Base-by-base conservation (phyloP, 345 rosid species). In the Lepidium sativum region DNA sequence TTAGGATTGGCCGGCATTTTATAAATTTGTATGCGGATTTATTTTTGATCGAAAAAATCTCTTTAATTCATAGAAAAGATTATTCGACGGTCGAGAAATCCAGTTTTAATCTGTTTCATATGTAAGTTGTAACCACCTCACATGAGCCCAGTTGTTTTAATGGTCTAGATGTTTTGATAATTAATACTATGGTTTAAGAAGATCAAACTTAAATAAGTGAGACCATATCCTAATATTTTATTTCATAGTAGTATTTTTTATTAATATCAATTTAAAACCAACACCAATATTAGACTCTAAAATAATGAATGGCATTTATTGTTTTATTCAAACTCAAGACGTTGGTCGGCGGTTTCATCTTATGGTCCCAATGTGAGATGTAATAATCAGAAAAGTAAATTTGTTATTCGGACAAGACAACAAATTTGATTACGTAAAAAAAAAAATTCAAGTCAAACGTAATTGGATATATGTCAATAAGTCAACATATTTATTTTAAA, bases 321-420 rank as follows among this genome's bases (percentile, higher is more conserved):
- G 20, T 35, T 35, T 32, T 8, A 45, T 25, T 47, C 47, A 35
- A 48, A 15, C n/a, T 37, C 39, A 37, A 14, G 25, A 35, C 18
- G 14, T 45, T 16, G 39, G 49, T 9, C 56, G 48, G 56, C 55
- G 17, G 38, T 67, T 67, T 34, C 56, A 35, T n/a, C 47, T 12
- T 23, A 58, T 68, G 58, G 65, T 35, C 51, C 60, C 65, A 49
- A 29, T 59, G 63, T 27, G 41, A 40, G 39, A 34, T 34, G 8
- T 18, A 14, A 6, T 21, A 12, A 43, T 18, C 54, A 4, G 4
- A 25, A 1, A 0, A 31, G 14, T 9, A 37, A 18, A 27, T 8
- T 18, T 11, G n/a, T 12, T 5, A 47, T 14, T 29, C 12, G 14
- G 17, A 33, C 41, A 31, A 8, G n/a, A 50, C 54, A 25, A 17